Evolutionary conservation across 306 rosid species (phyloP), one percentile per base, ranked within the genome.

Genomic region (Castanea mollissima): DNA sequence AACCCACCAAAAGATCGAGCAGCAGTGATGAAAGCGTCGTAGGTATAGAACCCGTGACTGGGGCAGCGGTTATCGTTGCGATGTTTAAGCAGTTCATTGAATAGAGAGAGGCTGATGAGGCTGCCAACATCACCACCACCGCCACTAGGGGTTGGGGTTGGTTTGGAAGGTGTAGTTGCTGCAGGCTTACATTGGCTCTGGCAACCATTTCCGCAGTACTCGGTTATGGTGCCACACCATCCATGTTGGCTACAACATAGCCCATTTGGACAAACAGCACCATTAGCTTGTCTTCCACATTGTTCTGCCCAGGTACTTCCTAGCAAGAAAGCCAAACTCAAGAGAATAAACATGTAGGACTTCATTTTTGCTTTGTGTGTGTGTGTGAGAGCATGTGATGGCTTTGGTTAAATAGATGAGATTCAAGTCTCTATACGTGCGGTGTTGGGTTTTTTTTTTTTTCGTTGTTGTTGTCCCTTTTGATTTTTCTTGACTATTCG

Each of bases 11-110:
- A 90, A 25, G 87, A 52, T 23, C 59, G 72, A 3, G 93, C 92
- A 0, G 95, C 95, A 1, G 79, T 0, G 9, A 90, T 68, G 85
- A 92, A 90, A 41, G 91, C 93, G 20, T 86, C 83, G 16, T 87
- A 92, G 5, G 83, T 83, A 72, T 90, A 92, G 54, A 90, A 92
- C 1, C 93, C 91, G 0, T 6, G 29, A 12, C 71, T 79, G 0
- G 32, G 51, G 74, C 95, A 90, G 0, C 4, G 64, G 2, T 20
- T 54, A 56, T 86, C 92, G 0, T 86, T 54, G 1, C 92, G 83
- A 31, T 87, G 79, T 62, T 74, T 85, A 0, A 92, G 91, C 87
- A 92, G 70, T 59, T 82, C 55, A 19, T 90, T 77, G 68, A 86
- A 92, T 21, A 76, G 60, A 32, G 84, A 23, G 4, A 79, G 1